Base-by-base conservation (phyloP, 805 yeast genomes). In the Yueomyces sinensis region DNA sequence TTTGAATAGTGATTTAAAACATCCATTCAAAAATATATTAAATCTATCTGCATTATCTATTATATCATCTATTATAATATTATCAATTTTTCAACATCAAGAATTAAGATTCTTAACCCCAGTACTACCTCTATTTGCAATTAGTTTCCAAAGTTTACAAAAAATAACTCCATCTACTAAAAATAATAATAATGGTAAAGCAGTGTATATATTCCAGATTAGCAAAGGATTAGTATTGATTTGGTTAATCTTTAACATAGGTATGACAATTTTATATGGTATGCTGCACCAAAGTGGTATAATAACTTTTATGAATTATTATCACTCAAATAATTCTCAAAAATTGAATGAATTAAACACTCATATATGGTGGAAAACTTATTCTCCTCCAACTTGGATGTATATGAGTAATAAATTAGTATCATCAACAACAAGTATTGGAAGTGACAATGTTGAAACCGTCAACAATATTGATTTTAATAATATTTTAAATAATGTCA, bases 311-410 rank as follows among this genome's bases (percentile, higher is more conserved):
- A 59, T 82, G 27, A 62, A 61, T 17, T 63, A 35, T 33, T 73
- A 3, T 54, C 56, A 15, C 38, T 46, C 14, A 34, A 51, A 15
- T 39, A 45, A 3, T 34, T 43, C 16, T 41, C 58, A 3, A 14
- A 30, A 28, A 9, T 17, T 14, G n/a, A 32, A 32, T 11, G 14
- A 24, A 4, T 4, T 18, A 1, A 17, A 36, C 5, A 59, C 72
- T 0, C 68, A 72, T 25, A 49, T 89, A 4, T 89, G 94, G 84
- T 89, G 97, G 97, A 75, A 84, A 53, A 84, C 95, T 0, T 91
- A 89, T 46, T 71, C 83, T 4, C 96, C 97, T 1, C 97, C 98
- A 3, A 70, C 83, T 4, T 91, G 95, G 94, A 53, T 89, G 37
- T 59, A 79, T 32, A 51, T 54, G 18, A 49, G 50, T 30, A 4